phyloP scores from a whole-genome alignment of 257 asterid species.

The Solanum chaucha region DNA sequence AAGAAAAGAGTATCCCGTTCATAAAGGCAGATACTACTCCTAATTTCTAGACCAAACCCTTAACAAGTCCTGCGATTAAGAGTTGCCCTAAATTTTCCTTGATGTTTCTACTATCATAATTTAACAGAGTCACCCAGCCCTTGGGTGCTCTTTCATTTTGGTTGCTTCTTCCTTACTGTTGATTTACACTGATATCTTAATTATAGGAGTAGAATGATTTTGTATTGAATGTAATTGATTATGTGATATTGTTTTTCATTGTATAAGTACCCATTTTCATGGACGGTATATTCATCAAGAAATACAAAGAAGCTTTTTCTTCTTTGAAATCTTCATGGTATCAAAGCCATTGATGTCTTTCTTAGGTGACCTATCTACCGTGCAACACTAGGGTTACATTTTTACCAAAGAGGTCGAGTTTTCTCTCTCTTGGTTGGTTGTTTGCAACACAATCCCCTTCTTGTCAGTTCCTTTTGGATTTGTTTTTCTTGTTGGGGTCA shows the following conservation, averaged over 20 bases:
- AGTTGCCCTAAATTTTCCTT: neutral
- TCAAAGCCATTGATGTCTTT: neutral
- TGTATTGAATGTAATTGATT: neutral
- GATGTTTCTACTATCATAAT: neutral
- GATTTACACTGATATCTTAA: neutral
- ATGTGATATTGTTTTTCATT: neutral
- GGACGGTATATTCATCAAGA: neutral
- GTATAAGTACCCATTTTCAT: neutral
- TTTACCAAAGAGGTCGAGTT: neutral
- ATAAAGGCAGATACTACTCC: neutral
- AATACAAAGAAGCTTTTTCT: neutral
- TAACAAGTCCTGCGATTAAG: neutral
- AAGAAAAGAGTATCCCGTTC: neutral
- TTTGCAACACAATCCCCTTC: neutral
- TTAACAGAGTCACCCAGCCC: neutral
- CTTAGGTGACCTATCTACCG: neutral
- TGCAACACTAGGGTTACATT: neutral
- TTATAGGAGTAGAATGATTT: neutral
- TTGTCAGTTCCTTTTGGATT: neutral
- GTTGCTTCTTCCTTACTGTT: neutral
- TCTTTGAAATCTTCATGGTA: neutral
- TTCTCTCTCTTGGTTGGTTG: neutral
- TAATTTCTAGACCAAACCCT: neutral
- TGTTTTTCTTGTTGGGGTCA: neutral
- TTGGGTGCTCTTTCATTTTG: neutral